Conservation (phyloP, 257 asterid genomes). For the Solanum ahanhuiri region DNA sequence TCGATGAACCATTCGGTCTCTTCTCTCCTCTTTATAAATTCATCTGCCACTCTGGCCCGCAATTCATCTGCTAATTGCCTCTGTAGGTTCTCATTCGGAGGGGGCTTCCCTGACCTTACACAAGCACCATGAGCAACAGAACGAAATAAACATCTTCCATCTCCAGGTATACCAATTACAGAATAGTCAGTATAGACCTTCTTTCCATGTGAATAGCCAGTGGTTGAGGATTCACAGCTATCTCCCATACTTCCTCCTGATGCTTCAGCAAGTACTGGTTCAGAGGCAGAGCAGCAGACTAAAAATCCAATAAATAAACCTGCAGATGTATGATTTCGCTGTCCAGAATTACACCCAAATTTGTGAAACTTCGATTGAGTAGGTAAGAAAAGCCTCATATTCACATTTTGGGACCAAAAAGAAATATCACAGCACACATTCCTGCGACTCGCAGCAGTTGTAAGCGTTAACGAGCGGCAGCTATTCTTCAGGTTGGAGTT, state of each 20-base stretch:
- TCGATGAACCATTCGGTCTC: slow-evolving; percentile 92
- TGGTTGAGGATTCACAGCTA: slow-evolving; percentile 14
- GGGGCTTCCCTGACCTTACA: slow-evolving; percentile 59
- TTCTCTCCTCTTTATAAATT: slow-evolving; percentile 67
- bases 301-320: slow-evolving; percentile 43
- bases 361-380: slow-evolving; percentile 17
- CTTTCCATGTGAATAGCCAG: slow-evolving; percentile 43
- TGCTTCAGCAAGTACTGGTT: slow-evolving; percentile 53
- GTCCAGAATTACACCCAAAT: slow-evolving; percentile 16
- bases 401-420: slow-evolving; percentile 22
- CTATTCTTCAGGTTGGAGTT: slow-evolving; percentile 17
- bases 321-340: slow-evolving; percentile 24
- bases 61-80: slow-evolving; percentile 79
- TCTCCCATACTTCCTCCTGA: slow-evolving; percentile 23
- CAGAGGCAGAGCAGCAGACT: slow-evolving; percentile 52
- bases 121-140: slow-evolving; percentile 96
- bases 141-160: slow-evolving; percentile 97
- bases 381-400: slow-evolving; percentile 36
- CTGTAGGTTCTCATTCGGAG: slow-evolving; percentile 63
- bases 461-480: slow-evolving; percentile 27
- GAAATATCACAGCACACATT: slow-evolving; percentile 18
- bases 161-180: slow-evolving; percentile 93
- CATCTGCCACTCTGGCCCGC: slow-evolving; percentile 77
- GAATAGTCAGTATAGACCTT: slow-evolving; percentile 57
- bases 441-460: slow-evolving; percentile 12